phyloP scores from a whole-genome alignment of 2,329 filamentous ascomycete genomes.

The Ustulina deusta region DNA sequence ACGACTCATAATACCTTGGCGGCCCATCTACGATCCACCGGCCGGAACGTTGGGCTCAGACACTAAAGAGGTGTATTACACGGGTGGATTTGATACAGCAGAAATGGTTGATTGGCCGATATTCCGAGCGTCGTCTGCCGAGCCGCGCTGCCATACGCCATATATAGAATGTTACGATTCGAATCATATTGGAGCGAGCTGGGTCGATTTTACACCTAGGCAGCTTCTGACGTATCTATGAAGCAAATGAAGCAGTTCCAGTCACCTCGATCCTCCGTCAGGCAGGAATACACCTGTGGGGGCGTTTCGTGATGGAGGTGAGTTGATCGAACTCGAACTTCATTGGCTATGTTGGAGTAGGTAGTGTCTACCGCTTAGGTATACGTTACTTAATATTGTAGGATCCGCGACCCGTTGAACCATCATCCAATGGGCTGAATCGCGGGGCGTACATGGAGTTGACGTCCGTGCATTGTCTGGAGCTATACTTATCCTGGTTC shows the following conservation, averaged over 20 bases:
- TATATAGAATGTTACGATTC: background rate
- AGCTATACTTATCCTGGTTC: conserved; percentile 29
- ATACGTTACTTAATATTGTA: conserved; percentile 7
- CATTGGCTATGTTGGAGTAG: conserved; percentile 6
- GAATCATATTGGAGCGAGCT: background rate
- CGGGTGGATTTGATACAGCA: background rate
- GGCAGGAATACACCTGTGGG: conserved; percentile 17
- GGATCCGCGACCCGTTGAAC: conserved; percentile 17
- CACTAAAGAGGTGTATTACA: conserved; percentile 11
- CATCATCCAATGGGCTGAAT: conserved; percentile 29
- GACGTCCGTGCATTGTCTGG: conserved; percentile 28
- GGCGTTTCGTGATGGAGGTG: conserved; percentile 1
- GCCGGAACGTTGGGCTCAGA: conserved; percentile 9
- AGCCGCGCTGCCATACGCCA: conserved; percentile 7
- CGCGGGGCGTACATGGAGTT: conserved; percentile 20
- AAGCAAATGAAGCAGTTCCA: conserved; percentile 7
- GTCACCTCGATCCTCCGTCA: background rate
- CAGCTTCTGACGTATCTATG: background rate
- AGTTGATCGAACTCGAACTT: background rate
- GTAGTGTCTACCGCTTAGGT: conserved; percentile 1
- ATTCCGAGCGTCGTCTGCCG: conserved; percentile 21
- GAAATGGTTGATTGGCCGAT: background rate
- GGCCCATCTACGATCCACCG: conserved; percentile 1
- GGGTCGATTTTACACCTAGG: background rate
- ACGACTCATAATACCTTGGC: conserved; percentile 24